Base-by-base conservation (phyloP, 768 basidiomycete species). In the Multifurca ochricompacta region DNA sequence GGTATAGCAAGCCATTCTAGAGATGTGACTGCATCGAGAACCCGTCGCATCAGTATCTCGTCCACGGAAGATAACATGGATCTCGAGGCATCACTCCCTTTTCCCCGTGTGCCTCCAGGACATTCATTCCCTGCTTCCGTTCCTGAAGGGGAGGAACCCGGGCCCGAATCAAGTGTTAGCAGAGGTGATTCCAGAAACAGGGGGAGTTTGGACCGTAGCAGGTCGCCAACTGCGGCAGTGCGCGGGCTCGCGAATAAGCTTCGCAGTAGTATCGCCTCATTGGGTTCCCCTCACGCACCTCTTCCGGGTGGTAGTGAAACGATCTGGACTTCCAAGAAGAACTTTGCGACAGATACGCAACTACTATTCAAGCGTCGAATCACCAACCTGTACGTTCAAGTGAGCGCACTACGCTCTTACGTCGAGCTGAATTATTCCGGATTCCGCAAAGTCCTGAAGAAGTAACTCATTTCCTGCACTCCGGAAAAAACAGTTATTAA, bases 371-470 rank as follows among this genome's bases (percentile, higher is more conserved):
- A 97, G 72, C 82, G 93, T 39, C 76, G 85, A 59, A 90, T 98
- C 48, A 88, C 91, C 0, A 82, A 75, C 43, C 76, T 92, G 10
- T 96, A 88, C 67, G 80, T 92, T 40, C 75, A 82, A 6, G 76
- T 85, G 42, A 83, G 83, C 13, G 82, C 83, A 27, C 76, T 98
- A 53, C 80, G 77, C 66, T 87, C 91, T 6, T 99, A 91, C 60
- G 82, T 91, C 52, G 91, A 97, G 63, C 72, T 96, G 53, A 98
- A 98, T 67, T 79, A 90, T 66, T 87, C 91, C 0, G 95, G 93
- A 1, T 91, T 97, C 71, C 80, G 91, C 62, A 97, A 97, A 75
- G 93, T 95, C 34, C 67, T 94, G 65, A 97, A 97, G 71, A 97
- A 97, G 87, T 92, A 66, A 53, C 81, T 68, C 28, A n/a, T 46